A percentile compares a stretch with the other conserved stretches of the same genome.
These are phyloP conservation scores for Cladochytrium replicatum DNA, from an alignment of 192 early-diverging fungal genomes.

Conservation along the genomic window DNA sequence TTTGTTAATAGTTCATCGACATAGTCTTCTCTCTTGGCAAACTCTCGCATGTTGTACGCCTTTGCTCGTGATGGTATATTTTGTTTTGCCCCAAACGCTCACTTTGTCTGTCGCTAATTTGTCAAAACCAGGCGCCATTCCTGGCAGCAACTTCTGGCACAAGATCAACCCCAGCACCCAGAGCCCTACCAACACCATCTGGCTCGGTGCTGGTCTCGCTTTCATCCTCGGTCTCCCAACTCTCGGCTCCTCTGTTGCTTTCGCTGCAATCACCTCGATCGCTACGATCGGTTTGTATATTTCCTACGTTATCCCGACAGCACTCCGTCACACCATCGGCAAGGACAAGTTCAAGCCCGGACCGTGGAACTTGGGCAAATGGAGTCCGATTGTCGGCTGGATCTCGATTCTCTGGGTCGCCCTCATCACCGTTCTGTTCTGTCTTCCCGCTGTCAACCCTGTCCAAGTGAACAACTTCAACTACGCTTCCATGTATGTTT, in stretches of 20 bases:
- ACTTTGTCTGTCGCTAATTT: no score
- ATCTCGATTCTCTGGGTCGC: conserved; percentile 28
- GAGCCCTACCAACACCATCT: conserved; percentile 35
- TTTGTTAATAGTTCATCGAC: neutral
- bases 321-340: conserved; percentile 29
- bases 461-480: conserved; percentile 8
- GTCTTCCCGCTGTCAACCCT: conserved; percentile 15
- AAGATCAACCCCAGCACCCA: conserved; percentile 24
- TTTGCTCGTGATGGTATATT: conserved; percentile 45
- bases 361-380: conserved; percentile 34
- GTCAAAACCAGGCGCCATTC: no score
- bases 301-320: conserved; percentile 37
- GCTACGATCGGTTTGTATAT: conserved; percentile 30
- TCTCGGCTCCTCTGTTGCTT: conserved; percentile 28
- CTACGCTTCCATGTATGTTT: conserved; percentile 11
- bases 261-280: conserved; percentile 24
- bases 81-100: no score
- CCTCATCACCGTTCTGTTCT: conserved; percentile 27
- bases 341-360: conserved; percentile 19
- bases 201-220: conserved; percentile 25
- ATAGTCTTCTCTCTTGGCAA: no score
- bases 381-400: conserved; percentile 20
- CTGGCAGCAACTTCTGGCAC: conserved; percentile 21
- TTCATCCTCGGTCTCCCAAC: conserved; percentile 28
- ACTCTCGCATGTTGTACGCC: conserved; percentile 40